phyloP scores from a whole-genome alignment of 2,329 filamentous ascomycete genomes.

The Penicillium decumbens region DNA sequence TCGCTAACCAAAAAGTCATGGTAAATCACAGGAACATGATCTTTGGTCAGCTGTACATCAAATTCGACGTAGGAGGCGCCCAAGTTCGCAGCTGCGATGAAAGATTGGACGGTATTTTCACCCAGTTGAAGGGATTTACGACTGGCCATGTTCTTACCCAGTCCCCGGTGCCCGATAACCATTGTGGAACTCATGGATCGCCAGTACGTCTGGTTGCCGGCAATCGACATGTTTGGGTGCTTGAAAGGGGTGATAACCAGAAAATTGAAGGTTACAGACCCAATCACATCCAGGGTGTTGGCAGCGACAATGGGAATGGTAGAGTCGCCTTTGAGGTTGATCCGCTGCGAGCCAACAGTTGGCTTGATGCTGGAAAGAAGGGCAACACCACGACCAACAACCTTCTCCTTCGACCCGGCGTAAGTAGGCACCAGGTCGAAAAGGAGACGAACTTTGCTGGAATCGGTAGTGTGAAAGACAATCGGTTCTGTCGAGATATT shows the following conservation, averaged over 20 bases:
- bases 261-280: slow-evolving; percentile 95
- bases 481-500: slow-evolving; percentile 92
- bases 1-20: slow-evolving; percentile 98
- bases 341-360: slow-evolving; percentile 75
- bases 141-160: slow-evolving; percentile 83
- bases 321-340: slow-evolving; percentile 85
- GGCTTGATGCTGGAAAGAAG: slow-evolving; percentile 81
- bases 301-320: slow-evolving; percentile 85
- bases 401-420: slow-evolving; percentile 71
- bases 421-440: slow-evolving; percentile 97
- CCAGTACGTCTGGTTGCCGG: slow-evolving; percentile 91
- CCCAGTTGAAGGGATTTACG: slow-evolving; percentile 88
- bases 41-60: slow-evolving; percentile 97
- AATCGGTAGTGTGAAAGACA: slow-evolving; percentile 75
- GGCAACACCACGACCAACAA: slow-evolving; percentile 84
- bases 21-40: slow-evolving; percentile 96
- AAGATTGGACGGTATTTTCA: slow-evolving; percentile 92
- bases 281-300: slow-evolving; percentile 81
- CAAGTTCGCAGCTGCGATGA: slow-evolving; percentile 91
- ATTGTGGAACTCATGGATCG: slow-evolving; percentile 85
- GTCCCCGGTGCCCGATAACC: slow-evolving; percentile 67
- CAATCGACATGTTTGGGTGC: slow-evolving; percentile 90
- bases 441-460: slow-evolving; percentile 75
- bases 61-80: slow-evolving; percentile 70
- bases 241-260: slow-evolving; percentile 89